Conservation (phyloP, 1,284 basidiomycete species). For the Cutaneotrichosporon daszewskae region DNA sequence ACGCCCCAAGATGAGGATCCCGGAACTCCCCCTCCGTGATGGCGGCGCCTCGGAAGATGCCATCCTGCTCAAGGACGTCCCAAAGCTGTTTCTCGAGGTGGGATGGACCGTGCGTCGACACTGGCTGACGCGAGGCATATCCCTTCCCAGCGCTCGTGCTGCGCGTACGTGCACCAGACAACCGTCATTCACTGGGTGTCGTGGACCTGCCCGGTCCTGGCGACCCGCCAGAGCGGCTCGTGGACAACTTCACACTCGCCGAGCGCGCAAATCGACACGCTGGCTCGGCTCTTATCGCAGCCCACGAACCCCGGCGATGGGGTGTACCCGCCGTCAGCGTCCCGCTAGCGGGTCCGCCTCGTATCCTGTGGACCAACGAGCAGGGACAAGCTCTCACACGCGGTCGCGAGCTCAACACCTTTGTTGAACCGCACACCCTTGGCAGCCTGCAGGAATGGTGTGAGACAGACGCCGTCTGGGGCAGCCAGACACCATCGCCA, state of each 20-base stretch:
- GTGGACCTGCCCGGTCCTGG: neutral
- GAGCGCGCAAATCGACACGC: too few relatives aligned
- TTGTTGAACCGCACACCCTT: slow-evolving; percentile 13
- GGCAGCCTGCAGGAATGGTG: slow-evolving; percentile 27
- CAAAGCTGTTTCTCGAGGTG: too few relatives aligned
- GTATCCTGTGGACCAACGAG: slow-evolving; percentile 25
- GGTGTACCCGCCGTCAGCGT: neutral
- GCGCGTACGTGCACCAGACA: neutral
- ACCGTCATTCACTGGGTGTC: too few relatives aligned
- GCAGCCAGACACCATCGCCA: neutral
- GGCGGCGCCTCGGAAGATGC: too few relatives aligned
- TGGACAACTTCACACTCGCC: too few relatives aligned
- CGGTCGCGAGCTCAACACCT: slow-evolving; percentile 20
- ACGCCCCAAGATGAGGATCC: too few relatives aligned
- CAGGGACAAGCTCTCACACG: slow-evolving; percentile 22
- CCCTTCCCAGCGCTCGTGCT: slow-evolving; percentile 33
- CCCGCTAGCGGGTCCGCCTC: slow-evolving; percentile 1
- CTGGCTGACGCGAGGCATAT: slow-evolving; percentile 24
- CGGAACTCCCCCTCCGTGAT: too few relatives aligned
- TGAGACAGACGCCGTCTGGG: slow-evolving; percentile 13
- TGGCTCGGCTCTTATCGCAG: neutral
- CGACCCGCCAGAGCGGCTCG: neutral
- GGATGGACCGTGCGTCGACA: too few relatives aligned
- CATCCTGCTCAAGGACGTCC: too few relatives aligned
- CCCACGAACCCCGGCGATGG: neutral